phyloP scores from a whole-genome alignment of 495 filamentous ascomycete species.

The Penicillium egyptiacum region DNA sequence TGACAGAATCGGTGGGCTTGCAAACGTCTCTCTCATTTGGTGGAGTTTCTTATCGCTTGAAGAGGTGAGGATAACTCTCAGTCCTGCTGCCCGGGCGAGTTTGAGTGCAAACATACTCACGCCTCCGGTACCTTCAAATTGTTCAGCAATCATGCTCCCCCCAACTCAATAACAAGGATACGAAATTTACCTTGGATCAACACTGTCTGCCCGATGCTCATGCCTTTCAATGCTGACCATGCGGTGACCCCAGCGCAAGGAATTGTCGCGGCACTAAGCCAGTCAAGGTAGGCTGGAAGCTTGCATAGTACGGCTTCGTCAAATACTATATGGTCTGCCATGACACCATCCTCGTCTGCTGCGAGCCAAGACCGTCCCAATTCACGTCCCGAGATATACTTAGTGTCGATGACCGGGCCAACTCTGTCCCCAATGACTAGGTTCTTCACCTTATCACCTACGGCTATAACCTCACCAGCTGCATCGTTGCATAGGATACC shows the following conservation, averaged over 20 bases:
- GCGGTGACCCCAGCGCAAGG: slow-evolving; percentile 43
- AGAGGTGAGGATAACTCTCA: too few species aligned
- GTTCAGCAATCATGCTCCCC: too few species aligned
- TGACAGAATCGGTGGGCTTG: too few species aligned
- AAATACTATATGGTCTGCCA: slow-evolving; percentile 38
- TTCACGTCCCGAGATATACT: slow-evolving; percentile 30
- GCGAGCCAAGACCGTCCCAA: slow-evolving; percentile 31
- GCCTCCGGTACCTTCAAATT: too few species aligned
- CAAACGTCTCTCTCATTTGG: too few species aligned
- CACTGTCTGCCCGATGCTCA: slow-evolving; percentile 36
- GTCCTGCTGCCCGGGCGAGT: too few species aligned
- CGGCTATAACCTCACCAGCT: slow-evolving; percentile 37
- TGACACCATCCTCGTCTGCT: slow-evolving; percentile 39
- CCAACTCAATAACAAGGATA: too few species aligned
- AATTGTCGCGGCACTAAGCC: slow-evolving; percentile 30
- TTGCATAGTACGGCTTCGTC: slow-evolving; percentile 31
- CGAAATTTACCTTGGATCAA: slow-evolving; percentile 37
- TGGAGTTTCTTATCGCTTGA: too few species aligned
- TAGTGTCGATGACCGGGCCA: slow-evolving; percentile 30
- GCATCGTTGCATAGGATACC: slow-evolving; percentile 39
- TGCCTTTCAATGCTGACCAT: slow-evolving; percentile 37
- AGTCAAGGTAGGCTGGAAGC: slow-evolving; percentile 34
- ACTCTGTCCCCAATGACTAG: slow-evolving; percentile 32
- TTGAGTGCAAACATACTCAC: background rate
- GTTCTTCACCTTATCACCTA: slow-evolving; percentile 30